Evolutionary conservation across 352 stramenopile genomes (phyloP), one percentile per base, ranked within the genome.

Genomic region (Phytopythium ostracodes): DNA sequence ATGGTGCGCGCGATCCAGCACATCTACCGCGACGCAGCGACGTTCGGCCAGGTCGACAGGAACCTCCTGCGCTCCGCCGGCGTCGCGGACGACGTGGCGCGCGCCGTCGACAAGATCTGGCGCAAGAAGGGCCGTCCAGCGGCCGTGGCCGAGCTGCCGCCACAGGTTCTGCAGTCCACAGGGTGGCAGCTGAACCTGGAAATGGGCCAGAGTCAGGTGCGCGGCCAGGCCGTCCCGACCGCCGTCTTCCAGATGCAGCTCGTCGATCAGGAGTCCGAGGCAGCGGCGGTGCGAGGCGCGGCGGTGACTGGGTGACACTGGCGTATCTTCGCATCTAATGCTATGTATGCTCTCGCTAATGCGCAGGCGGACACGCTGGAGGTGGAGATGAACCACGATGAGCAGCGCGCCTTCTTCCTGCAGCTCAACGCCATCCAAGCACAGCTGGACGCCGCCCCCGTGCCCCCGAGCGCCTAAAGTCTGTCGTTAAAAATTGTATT

Each of bases 371-470:
- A 87, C 47, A 81, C 59, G 46, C 38, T 89, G 29, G 76, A 86
- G 43, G 20, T 91, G 0, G 81, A 89, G 60, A 64, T 91, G 63
- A 79, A 73, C 12, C 81, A 91, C 52, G 64, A 62, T 24, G 74
- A 89, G 44, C 64, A 89, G 18, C 74, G 70, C 27, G 60, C 54
- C 17, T 60, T 91, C 55, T 88, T 91, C 61, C 51, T 76, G 14
- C 70, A 91, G 62, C 79, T 91, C 35, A 88, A 91, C 58, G 65
- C 67, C 7, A 72, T 87, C 31, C 81, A 91, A 64, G 57, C 54
- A 22, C 67, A 80, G 50, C 56, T 91, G 14, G 81, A 91, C 40
- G 47, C 54, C 53, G 22, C 36, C 4, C 52, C n/a, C 10, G 53
- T 47, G 53, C 53, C 53, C 22, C 53, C 53, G 4, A 59, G 53